Percentiles rank a stretch among this genome's conserved stretches.
phyloP scores from a whole-genome alignment of 345 rosid species.

The Syzygium grande region DNA sequence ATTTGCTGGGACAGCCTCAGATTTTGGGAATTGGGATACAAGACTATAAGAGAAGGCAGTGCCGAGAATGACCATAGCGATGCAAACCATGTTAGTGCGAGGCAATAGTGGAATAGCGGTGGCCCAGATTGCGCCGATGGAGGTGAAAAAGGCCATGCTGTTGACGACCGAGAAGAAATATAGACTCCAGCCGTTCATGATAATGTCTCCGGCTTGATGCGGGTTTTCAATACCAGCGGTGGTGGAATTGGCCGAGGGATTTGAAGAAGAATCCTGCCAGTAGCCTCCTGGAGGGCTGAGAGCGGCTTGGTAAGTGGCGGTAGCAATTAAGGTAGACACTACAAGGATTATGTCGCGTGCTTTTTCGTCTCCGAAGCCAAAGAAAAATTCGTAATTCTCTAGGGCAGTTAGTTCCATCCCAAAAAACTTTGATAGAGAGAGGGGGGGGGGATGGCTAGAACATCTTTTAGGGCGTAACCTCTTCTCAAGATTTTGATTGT shows the following conservation, averaged over 20 bases:
- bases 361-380: not conserved
- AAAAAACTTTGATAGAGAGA: accelerated
- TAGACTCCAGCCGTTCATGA: not conserved
- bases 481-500: accelerated
- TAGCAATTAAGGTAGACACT: not conserved
- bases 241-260: not conserved
- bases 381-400: not conserved
- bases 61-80: not conserved
- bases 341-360: not conserved
- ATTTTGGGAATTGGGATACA: not conserved
- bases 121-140: not conserved
- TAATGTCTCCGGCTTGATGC: not conserved
- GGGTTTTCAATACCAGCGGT: accelerated
- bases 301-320: not conserved
- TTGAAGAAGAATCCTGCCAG: not conserved
- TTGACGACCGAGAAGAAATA: not conserved
- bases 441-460: accelerated
- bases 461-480: not conserved
- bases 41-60: not conserved
- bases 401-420: not conserved
- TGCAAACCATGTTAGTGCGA: not conserved
- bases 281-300: not conserved
- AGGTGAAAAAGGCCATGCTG: not conserved
- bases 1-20: not conserved
- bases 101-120: not conserved